Evolutionary conservation across 345 rosid species (phyloP), one percentile per base, ranked within the genome.

Genomic region (Hevea brasiliensis): DNA sequence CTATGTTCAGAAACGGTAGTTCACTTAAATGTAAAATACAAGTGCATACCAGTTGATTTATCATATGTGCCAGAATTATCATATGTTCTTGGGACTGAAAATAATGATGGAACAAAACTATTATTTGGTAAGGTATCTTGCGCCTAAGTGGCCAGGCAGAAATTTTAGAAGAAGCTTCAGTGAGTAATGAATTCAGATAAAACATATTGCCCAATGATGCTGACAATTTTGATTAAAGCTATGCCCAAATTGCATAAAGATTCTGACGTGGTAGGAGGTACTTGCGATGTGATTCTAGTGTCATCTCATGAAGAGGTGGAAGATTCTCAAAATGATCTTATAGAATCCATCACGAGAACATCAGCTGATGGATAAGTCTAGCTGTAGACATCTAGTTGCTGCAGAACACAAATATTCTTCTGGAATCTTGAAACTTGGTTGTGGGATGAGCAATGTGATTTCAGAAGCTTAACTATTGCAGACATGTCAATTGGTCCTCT

Each of bases 31-130:
- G 70, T 74, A 27, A 74, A 80, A 53, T 78, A 78, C 40, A 56
- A 78, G 32, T 83, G 84, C 73, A 72, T 73, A 79, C 81, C 92
- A 50, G 60, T 76, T 65, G 97, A 91, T 78, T 51, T 86, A 37
- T 92, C 97, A 64, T 81, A 80, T 75, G 95, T 91, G 77, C 96
- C 94, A 41, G 97, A 94, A 80, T 90, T 97, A 72, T 81, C 95
- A 4, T 85, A 80, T 82, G 91, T 90, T 81, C 92, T 94, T 8
- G 99, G 92, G 81, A 95, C 98, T 64, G 78, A 77, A 78, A 76
- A 83, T 81, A 83, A 82, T 70, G 44, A 76, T 72, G 93, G 76
- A 75, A 81, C 67, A 71, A 91, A 82, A 70, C 44, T 81, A 61
- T 79, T 82, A 50, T 81, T 87, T 54, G 69, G 85, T 77, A 80